Conservation (phyloP, 148 eudicot genomes). For the Suaeda aralocaspica region DNA sequence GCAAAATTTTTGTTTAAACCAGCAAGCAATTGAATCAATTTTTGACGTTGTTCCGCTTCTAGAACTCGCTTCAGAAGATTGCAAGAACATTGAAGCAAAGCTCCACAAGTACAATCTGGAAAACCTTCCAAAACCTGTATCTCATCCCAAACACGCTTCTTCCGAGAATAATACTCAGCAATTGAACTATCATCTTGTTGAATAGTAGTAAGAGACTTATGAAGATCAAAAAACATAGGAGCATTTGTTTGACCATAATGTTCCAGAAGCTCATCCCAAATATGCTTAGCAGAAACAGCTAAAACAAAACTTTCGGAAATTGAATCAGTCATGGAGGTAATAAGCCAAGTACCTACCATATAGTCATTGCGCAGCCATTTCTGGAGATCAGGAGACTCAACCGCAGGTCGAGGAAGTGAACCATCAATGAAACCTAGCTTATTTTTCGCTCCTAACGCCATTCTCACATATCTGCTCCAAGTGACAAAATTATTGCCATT, state of each 20-base stretch:
- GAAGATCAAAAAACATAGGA: background rate
- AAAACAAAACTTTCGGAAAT: background rate
- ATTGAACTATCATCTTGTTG: background rate
- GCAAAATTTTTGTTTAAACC: background rate
- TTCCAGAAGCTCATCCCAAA: background rate
- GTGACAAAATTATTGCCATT: too few relatives aligned
- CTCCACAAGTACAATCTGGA: background rate
- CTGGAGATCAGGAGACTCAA: too few relatives aligned
- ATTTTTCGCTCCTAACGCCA: too few relatives aligned
- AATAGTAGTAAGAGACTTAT: background rate
- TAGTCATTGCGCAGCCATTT: too few relatives aligned
- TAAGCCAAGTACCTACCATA: too few relatives aligned
- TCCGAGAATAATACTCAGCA: background rate
- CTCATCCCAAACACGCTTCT: background rate
- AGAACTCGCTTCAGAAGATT: background rate
- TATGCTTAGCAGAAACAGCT: background rate
- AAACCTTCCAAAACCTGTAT: background rate
- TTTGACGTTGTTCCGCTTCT: background rate
- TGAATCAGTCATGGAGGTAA: too few relatives aligned
- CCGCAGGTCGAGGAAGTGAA: too few relatives aligned
- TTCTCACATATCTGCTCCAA: too few relatives aligned
- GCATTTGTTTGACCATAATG: slow-evolving; percentile 2
- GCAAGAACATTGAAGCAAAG: background rate
- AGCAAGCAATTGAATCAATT: background rate
- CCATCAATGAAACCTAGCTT: too few relatives aligned